Evolutionary conservation across 371 early-diverging fungal genomes (phyloP), one percentile per base, ranked within the genome.

Genomic region (Rhizomucor pusillus): DNA sequence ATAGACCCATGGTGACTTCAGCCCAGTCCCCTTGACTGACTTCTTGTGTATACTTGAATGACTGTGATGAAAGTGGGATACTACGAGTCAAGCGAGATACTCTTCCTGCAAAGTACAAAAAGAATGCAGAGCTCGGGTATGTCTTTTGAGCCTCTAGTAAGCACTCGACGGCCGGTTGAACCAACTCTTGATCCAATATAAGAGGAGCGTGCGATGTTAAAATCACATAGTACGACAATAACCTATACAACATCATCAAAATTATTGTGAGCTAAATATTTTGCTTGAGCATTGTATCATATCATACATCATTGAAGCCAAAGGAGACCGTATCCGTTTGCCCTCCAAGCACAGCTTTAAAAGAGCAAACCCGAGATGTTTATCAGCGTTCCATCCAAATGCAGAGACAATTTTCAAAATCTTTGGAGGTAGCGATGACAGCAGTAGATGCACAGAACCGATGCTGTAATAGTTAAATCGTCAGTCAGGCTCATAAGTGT

Each of bases 91-190:
- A 57, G n/a, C 84, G 77, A 13, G 73, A 72, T 18, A 80, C 81
- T 13, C 86, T 77, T 9, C 84, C 86, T 0, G 79, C 71, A 65
- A 82, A 82, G 48, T 77, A 84, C 12, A 82, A 56, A 64, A 86
- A 86, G 51, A 84, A 81, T 3, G 83, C 82, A 1, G 83, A 82
- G 36, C 81, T 81, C n/a, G 81, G 80, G 49, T 79, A 82, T 18
- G 67, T 67, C 19, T 73, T 52, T 25, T 82, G 75, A 1, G 86
- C 84, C 29, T 82, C 82, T 40, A 79, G 53, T 10, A 85, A 60
- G 24, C 79, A 77, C 60, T 81, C 81, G 43, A 81, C 78, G 13
- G 85, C 83, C 16, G 82, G 73, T 48, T 78, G 75, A 6, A 73
- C 62, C 2, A 74, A 40, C 14, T 75, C 75, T 5, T 62, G 51